These are phyloP conservation scores for Myriosclerotinia scirpicola DNA, from an alignment of 2,329 filamentous ascomycete genomes.

Conservation along the genomic window DNA sequence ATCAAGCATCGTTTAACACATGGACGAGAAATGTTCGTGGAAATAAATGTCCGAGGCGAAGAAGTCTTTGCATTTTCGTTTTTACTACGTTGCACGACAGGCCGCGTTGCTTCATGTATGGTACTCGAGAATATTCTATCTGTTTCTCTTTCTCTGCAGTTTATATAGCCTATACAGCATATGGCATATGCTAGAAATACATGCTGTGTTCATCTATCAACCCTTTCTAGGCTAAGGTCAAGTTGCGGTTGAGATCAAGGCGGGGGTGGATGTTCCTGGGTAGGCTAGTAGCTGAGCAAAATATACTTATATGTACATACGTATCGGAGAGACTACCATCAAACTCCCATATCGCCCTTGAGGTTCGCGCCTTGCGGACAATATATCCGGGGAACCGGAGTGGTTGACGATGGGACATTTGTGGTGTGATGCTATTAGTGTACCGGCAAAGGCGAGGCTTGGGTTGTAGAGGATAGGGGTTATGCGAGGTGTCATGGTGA, in stretches of 20 bases:
- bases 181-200: not conserved
- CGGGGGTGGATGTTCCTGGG: not conserved
- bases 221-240: not conserved
- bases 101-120: conserved; percentile 5
- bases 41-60: not conserved
- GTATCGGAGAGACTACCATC: conserved; percentile 1
- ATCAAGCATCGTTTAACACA: conserved; percentile 8
- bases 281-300: not conserved
- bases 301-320: conserved; percentile 12
- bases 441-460: not conserved
- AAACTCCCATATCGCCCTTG: not conserved
- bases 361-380: not conserved
- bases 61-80: conserved; percentile 20
- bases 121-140: conserved; percentile 13
- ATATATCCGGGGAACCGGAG: not conserved
- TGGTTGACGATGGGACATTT: too few species aligned
- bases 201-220: conserved; percentile 17
- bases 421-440: not conserved
- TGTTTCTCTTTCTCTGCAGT: not conserved
- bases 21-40: conserved; percentile 12
- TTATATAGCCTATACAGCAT: not conserved
- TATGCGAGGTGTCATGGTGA: conserved; percentile 3
- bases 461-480: not conserved
- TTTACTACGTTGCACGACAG: conserved; percentile 17
- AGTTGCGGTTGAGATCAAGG: not conserved